A percentile compares a stretch with the other conserved stretches of the same genome.
These are phyloP conservation scores for Mantamonas sphyraenae DNA, from an alignment of 78 protist genomes.

Conservation along the genomic window DNA sequence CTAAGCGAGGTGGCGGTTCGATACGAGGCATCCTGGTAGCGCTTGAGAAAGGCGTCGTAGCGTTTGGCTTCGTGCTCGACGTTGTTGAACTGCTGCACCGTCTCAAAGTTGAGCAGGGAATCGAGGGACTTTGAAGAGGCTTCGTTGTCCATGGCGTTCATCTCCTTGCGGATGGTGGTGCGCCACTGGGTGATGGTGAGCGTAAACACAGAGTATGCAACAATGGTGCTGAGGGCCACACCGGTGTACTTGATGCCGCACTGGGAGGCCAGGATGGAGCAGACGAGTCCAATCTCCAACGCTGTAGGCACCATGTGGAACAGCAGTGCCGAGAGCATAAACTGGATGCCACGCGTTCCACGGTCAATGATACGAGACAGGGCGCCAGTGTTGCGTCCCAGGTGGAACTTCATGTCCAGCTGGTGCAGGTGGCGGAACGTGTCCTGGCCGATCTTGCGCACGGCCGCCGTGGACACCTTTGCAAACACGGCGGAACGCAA, in stretches of 20 bases:
- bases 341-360: constrained; percentile 62
- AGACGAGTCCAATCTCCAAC: constrained; percentile 73
- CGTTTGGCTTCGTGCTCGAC: constrained; percentile 53
- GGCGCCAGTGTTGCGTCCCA: constrained; percentile 77
- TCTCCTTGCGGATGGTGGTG: constrained; percentile 25
- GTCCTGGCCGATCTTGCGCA: constrained; percentile 31
- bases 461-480: constrained; percentile 60
- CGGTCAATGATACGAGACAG: constrained; percentile 73
- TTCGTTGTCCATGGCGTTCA: constrained; percentile 54
- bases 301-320: constrained; percentile 81
- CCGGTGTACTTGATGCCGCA: neutral
- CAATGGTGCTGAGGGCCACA: constrained; percentile 36
- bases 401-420: constrained; percentile 72
- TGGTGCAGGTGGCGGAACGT: constrained; percentile 66
- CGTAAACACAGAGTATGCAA: constrained; percentile 70
- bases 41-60: constrained; percentile 33
- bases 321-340: constrained; percentile 48
- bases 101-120: constrained; percentile 66
- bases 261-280: constrained; percentile 32
- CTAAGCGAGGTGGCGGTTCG: constrained; percentile 43
- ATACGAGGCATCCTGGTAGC: constrained; percentile 50
- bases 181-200: constrained; percentile 72
- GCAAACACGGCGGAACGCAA: constrained; percentile 63
- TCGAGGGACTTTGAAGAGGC: constrained; percentile 32
- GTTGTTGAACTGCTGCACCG: constrained; percentile 66